These are phyloP conservation scores for Pyrenophora graminea DNA, from an alignment of 2,329 filamentous ascomycete species.

Conservation along the genomic window DNA sequence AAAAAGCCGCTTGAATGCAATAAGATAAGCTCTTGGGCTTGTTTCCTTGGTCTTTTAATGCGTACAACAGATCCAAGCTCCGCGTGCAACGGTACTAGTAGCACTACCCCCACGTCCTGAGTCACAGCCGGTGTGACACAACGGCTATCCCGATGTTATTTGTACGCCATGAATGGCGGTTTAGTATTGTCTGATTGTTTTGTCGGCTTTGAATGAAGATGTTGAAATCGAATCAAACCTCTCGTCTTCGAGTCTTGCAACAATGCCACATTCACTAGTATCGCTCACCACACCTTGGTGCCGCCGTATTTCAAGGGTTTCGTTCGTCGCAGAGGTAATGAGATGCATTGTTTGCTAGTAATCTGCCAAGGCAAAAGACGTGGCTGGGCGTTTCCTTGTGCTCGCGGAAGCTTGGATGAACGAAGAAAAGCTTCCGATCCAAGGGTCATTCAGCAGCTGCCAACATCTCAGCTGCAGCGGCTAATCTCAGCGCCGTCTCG, in stretches of 20 bases:
- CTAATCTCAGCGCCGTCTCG: background rate
- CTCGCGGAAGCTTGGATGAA: background rate
- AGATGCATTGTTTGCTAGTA: constrained; percentile 7
- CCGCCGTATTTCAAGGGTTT: background rate
- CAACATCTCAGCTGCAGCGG: background rate
- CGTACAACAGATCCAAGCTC: no score
- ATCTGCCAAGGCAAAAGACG: background rate
- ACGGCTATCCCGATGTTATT: background rate
- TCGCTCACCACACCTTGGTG: background rate
- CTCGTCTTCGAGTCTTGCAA: background rate
- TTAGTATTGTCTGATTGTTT: background rate
- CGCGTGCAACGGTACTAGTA: background rate
- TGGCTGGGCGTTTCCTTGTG: background rate
- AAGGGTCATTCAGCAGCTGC: background rate
- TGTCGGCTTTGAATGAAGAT: background rate
- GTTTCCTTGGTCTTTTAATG: no score
- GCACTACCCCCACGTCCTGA: background rate
- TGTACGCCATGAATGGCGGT: background rate
- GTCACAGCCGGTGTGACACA: background rate
- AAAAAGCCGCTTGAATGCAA: no score
- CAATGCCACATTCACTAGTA: background rate
- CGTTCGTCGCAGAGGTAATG: background rate
- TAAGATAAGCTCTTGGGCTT: no score
- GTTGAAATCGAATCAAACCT: background rate
- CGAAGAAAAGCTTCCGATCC: constrained; percentile 3